phyloP scores from a whole-genome alignment of 1,139 yeast species.

The Kodamaea ohmeri region DNA sequence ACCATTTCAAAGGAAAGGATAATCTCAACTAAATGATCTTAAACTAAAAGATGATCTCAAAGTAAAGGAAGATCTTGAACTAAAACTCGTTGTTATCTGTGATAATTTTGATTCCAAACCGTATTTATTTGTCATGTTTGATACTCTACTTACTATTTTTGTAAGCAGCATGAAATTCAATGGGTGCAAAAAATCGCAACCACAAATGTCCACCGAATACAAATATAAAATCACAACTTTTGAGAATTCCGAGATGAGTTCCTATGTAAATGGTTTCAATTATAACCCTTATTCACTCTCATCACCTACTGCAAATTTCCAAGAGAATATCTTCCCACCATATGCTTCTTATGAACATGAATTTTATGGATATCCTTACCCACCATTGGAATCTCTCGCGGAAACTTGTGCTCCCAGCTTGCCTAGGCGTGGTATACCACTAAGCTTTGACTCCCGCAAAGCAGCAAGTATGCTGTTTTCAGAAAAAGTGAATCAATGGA shows the following conservation, averaged over 20 bases:
- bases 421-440: slow-evolving; percentile 1
- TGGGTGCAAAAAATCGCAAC: slow-evolving; percentile 5
- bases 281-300: not conserved
- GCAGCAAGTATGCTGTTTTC: slow-evolving; percentile 56
- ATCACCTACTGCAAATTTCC: not conserved
- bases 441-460: slow-evolving; percentile 49
- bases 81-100: too few species aligned
- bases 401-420: not conserved
- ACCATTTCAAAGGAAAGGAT: too few species aligned
- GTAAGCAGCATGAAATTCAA: not conserved
- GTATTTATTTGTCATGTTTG: not conserved
- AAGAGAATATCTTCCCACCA: slow-evolving; percentile 3
- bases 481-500: slow-evolving; percentile 66
- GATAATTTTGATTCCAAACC: not conserved
- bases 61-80: too few species aligned
- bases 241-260: not conserved
- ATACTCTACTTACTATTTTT: not conserved
- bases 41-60: too few species aligned
- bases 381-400: not conserved
- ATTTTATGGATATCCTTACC: not conserved
- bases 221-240: slow-evolving; percentile 2
- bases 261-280: not conserved
- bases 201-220: slow-evolving; percentile 1
- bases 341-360: not conserved
- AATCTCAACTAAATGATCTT: too few species aligned